phyloP scores from a whole-genome alignment of 306 rosid genomes.

The Delonix regia region DNA sequence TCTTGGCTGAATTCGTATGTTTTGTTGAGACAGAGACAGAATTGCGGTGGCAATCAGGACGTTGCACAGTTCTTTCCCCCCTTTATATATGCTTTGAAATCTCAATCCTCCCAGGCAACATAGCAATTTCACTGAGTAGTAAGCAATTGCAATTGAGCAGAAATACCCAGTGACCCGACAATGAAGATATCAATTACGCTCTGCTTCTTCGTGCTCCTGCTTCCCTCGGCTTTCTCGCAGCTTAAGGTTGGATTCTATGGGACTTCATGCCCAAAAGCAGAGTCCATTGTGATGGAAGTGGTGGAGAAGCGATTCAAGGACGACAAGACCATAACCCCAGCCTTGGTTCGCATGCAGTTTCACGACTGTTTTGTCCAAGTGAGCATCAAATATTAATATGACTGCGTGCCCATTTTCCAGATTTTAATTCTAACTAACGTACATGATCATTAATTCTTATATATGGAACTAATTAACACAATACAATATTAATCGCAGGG shows the following conservation, averaged over 20 bases:
- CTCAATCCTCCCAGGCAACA: not conserved
- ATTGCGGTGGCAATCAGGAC: not conserved
- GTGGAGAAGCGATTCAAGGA: constrained; percentile 44
- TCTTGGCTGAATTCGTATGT: not conserved
- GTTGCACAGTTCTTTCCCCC: not conserved
- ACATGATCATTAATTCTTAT: no score
- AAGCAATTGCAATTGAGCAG: not conserved
- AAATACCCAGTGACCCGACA: not conserved
- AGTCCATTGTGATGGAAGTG: constrained; percentile 40
- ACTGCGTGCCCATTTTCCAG: not conserved
- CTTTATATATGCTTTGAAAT: not conserved
- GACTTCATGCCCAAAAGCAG: constrained; percentile 48
- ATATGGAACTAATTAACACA: no score
- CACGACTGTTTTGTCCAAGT: constrained; percentile 66
- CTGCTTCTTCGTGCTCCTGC: not conserved
- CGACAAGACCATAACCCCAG: constrained; percentile 49
- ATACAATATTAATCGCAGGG: constrained; percentile 40
- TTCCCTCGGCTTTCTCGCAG: constrained; percentile 33
- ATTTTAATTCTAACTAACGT: not conserved
- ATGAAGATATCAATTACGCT: not conserved
- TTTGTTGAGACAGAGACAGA: not conserved
- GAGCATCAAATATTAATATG: constrained; percentile 3
- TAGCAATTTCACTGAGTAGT: not conserved
- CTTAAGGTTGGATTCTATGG: constrained; percentile 43
- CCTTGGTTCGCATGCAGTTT: constrained; percentile 63